Percentiles rank a stretch among this genome's conserved stretches.
These are phyloP conservation scores for Vigna hirtella DNA, from an alignment of 306 rosid species.

Conservation along the genomic window DNA sequence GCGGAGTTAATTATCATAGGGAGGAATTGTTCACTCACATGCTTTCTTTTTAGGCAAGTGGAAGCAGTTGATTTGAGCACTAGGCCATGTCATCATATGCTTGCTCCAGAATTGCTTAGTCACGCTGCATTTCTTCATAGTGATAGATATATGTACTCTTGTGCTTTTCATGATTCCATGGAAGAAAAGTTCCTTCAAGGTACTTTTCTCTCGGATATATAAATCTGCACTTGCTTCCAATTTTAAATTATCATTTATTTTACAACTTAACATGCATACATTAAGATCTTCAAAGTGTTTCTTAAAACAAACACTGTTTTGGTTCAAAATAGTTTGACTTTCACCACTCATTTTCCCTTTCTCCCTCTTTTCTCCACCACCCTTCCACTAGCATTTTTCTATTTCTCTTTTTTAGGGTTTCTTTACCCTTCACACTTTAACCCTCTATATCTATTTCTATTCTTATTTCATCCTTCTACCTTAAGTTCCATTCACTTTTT, in stretches of 20 bases:
- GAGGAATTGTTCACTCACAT: slow-evolving; percentile 35
- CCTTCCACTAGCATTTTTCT: too few relatives aligned
- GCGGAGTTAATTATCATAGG: slow-evolving; percentile 33
- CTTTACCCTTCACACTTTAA: too few relatives aligned
- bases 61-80: slow-evolving; percentile 53
- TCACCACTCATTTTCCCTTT: too few relatives aligned
- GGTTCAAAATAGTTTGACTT: too few relatives aligned
- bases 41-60: slow-evolving; percentile 46
- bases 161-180: slow-evolving; percentile 25
- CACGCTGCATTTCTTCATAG: slow-evolving; percentile 46
- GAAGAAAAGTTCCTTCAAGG: slow-evolving; percentile 1
- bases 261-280: background rate
- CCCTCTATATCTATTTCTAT: too few relatives aligned
- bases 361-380: too few relatives aligned
- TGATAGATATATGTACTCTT: slow-evolving; percentile 36
- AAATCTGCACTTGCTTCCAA: background rate
- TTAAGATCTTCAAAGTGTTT: background rate
- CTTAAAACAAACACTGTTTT: too few relatives aligned
- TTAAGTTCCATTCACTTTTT: too few relatives aligned
- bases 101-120: slow-evolving; percentile 44
- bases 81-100: slow-evolving; percentile 54
- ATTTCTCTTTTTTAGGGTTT: too few relatives aligned
- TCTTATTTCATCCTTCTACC: too few relatives aligned
- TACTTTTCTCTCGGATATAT: background rate
- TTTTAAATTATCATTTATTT: background rate